Evolutionary conservation across 495 filamentous ascomycete species (phyloP), one percentile per base, ranked within the genome.

Genomic region (Tricharina praecox): DNA sequence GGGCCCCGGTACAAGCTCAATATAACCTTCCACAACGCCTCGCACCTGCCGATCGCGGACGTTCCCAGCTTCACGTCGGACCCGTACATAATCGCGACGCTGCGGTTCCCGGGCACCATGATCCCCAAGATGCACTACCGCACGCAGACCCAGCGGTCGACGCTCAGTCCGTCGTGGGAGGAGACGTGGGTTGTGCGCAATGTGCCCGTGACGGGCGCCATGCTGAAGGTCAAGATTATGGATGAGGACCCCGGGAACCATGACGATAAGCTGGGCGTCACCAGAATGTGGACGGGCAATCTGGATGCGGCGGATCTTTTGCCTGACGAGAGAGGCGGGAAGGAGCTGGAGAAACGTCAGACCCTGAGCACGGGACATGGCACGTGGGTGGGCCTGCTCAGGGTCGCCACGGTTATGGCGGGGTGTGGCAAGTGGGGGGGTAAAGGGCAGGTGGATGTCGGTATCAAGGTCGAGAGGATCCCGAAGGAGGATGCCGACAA

Each of bases 181-280:
- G 71, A 73, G 16, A 75, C 82, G 25, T 96, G 88, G 88, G 73
- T 83, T 28, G 77, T 96, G 25, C 79, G 82, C 38, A 87, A 93
- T 54, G 70, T 96, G 0, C 85, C 87, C 0, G 65, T 74, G 0
- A 73, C 71, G 1, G 87, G 87, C 1, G 88, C 90, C 60, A 68
- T 66, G 47, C 66, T 96, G 37, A 93, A 93, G 59, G 78, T 78
- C 34, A 68, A 80, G 28, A 65, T 96, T 16, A 84, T 82, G 61
- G 88, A 96, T 55, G 88, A 96, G 58, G 88, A 96, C 61, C 75
- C 76, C 26, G 73, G 78, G 0, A 82, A 93, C 58, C 81, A 83
- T 53, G 81, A 96, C 53, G 88, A 96, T 62, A 73, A 79, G 30
- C 70, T 96, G 4, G 88, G 88, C 3, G 86, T 90, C 59, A 78